Evolutionary conservation across 345 rosid species (phyloP), one percentile per base, ranked within the genome.

Genomic region (Chamaenerion angustifolium): DNA sequence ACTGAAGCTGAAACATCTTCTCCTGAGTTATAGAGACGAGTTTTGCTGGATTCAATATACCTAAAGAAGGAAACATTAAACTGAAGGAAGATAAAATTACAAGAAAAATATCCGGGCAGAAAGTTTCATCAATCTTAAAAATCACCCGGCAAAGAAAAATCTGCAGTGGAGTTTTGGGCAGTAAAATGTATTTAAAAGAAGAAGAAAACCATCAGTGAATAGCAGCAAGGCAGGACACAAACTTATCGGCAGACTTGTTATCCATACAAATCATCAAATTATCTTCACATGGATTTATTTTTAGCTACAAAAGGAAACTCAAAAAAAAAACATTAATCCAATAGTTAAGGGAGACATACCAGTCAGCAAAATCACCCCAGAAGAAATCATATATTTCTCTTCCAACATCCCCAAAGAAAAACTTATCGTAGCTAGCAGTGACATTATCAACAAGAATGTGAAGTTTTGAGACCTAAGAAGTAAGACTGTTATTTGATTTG

Each of bases 1-100:
- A 70, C 64, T 42, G 69, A 62, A 65, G 84, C 71, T 4, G 37
- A 31, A 59, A 40, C 67, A 40, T 80, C 68, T 57, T 51, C 61
- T 62, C 80, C 82, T 51, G 83, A 64, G 41, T 68, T 74, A 61
- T 81, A 83, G 37, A 90, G 72, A 48, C 87, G 85, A 63, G 94
- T 79, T 72, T 90, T 90, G 62, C 98, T 83, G 65, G 96, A 88
- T 80, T 90, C 98, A 59, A 90, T 90, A 53, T 86, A 90, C 98
- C 97, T 82, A 35, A 47, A 52, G 62, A 54, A 16, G 0, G n/a
- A 12, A 57, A 62, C 15, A 42, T 54, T 55, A 51, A 49, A 64
- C 49, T 47, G 52, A 19, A 43, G 66, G 23, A 60, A 55, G 31
- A 50, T 37, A 27, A 12, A 19, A 49, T 40, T 19, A 21, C 18